Evolutionary conservation across 305 asterid species (phyloP).

Genomic region (Solanum aculeatissimum): DNA sequence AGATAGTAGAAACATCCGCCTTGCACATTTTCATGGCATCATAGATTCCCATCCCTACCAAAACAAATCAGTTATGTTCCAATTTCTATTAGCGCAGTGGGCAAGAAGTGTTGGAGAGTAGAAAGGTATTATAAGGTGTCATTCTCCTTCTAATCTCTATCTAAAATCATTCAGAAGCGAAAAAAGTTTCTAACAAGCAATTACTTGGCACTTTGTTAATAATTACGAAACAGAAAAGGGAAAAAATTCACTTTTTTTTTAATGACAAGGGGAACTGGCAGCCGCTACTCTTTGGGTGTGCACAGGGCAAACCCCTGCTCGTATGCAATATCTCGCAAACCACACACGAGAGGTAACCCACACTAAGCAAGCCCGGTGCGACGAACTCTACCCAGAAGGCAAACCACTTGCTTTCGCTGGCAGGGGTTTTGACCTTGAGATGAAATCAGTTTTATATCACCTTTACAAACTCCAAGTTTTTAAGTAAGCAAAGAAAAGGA

Average conservation of each 20-base stretch:
- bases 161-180: neutral
- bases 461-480: neutral
- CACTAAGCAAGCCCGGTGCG: too few relatives aligned
- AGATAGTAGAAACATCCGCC: constrained; percentile 85
- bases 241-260: neutral
- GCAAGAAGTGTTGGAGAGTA: neutral
- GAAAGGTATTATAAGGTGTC: neutral
- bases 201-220: neutral
- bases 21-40: constrained; percentile 94
- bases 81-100: neutral
- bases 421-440: too few relatives aligned
- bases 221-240: neutral
- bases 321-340: too few relatives aligned
- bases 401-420: too few relatives aligned
- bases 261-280: too few relatives aligned
- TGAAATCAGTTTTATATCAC: neutral
- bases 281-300: too few relatives aligned
- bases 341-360: too few relatives aligned
- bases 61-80: neutral
- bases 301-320: too few relatives aligned
- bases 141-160: neutral
- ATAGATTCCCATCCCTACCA: constrained; percentile 83
- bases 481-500: neutral
- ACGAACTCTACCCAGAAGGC: too few relatives aligned
- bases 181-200: neutral